A percentile compares a stretch with the other conserved stretches of the same genome.
Conservation (phyloP, 805 yeast genomes). For the Candida glaebosa region DNA sequence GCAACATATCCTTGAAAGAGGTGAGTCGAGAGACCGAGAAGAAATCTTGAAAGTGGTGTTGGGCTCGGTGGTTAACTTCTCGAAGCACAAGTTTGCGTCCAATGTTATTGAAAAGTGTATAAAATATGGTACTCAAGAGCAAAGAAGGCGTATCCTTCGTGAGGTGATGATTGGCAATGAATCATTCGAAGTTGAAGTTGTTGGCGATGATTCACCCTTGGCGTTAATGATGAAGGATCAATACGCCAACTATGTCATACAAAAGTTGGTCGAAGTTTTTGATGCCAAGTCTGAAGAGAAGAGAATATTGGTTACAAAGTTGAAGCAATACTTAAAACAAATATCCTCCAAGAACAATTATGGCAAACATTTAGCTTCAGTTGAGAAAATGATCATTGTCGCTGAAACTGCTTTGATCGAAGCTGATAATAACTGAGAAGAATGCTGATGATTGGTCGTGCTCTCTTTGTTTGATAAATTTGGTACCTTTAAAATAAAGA, state of each 20-base stretch:
- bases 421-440: conserved; percentile 23
- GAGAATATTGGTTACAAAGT: conserved; percentile 64
- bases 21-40: conserved; percentile 58
- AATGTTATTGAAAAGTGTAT: conserved; percentile 96
- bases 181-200: conserved; percentile 42
- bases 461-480: not conserved
- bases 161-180: conserved; percentile 58
- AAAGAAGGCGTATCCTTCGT: conserved; percentile 59
- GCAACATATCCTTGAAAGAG: conserved; percentile 89
- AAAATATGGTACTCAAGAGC: conserved; percentile 60
- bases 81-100: conserved; percentile 97
- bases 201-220: conserved; percentile 66
- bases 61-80: conserved; percentile 70
- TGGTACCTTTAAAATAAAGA: not conserved
- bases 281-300: conserved; percentile 60
- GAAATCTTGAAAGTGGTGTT: conserved; percentile 65
- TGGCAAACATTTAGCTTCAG: conserved; percentile 82
- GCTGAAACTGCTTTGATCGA: conserved; percentile 47
- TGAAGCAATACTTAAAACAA: conserved; percentile 74
- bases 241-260: conserved; percentile 96
- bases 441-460: too few species aligned
- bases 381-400: conserved; percentile 64
- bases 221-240: conserved; percentile 97
- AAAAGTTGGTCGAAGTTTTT: conserved; percentile 83
- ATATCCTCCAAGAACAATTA: conserved; percentile 60